Evolutionary conservation across 2,329 filamentous ascomycete species (phyloP).

Genomic region (Cladophialophora bantiana): DNA sequence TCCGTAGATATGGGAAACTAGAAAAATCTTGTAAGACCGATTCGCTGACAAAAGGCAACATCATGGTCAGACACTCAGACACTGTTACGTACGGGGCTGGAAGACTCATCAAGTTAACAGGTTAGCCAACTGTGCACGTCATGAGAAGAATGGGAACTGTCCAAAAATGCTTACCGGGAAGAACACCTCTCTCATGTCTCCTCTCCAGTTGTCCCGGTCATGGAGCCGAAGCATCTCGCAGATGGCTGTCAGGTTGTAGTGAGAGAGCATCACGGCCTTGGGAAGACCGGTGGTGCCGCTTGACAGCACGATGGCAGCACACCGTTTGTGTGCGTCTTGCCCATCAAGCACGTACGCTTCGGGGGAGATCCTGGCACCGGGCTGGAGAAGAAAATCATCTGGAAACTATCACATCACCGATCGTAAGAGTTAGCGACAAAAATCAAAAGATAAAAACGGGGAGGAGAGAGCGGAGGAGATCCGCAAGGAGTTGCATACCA

Average conservation of each 20-base stretch:
- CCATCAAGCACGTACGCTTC: constrained; percentile 17
- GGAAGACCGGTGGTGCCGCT: constrained; percentile 42
- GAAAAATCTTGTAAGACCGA: neutral
- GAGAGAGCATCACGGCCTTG: constrained; percentile 47
- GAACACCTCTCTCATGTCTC: constrained; percentile 20
- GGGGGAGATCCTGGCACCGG: neutral
- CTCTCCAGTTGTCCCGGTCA: constrained; percentile 14
- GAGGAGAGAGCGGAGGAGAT: neutral
- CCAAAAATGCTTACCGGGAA: constrained; percentile 6
- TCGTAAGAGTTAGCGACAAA: neutral
- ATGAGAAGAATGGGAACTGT: neutral
- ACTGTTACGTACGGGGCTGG: constrained; percentile 10
- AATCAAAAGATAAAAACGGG: no score
- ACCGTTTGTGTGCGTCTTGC: constrained; percentile 9
- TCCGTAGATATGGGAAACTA: constrained; percentile 17
- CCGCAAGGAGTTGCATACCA: constrained; percentile 3
- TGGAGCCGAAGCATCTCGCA: constrained; percentile 12
- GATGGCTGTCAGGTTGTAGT: constrained; percentile 59
- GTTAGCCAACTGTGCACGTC: neutral
- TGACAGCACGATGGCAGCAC: constrained; percentile 11
- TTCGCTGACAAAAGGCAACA: no score
- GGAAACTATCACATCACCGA: constrained; percentile 2
- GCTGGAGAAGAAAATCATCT: constrained; percentile 1
- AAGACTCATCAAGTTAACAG: neutral
- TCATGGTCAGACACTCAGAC: neutral